Evolutionary conservation across 1,139 yeast genomes (phyloP).

Genomic region (Yamadazyma atmosphaerica): DNA sequence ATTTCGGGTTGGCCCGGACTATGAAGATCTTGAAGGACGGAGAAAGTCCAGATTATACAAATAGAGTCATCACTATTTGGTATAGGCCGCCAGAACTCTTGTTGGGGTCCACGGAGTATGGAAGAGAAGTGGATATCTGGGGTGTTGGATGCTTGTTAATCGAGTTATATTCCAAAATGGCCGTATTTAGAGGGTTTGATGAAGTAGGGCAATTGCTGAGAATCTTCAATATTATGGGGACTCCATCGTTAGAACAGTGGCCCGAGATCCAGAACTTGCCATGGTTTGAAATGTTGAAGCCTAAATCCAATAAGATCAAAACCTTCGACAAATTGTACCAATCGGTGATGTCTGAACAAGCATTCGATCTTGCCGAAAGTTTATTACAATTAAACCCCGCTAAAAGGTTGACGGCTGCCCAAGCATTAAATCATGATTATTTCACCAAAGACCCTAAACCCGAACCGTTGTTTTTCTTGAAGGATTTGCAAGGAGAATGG

Average conservation of each 20-base stretch:
- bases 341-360: slow-evolving; percentile 49
- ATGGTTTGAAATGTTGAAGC: slow-evolving; percentile 87
- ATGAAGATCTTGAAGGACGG: slow-evolving; percentile 57
- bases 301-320: slow-evolving; percentile 47
- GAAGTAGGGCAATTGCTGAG: slow-evolving; percentile 81
- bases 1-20: slow-evolving; percentile 89
- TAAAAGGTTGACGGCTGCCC: slow-evolving; percentile 76
- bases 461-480: slow-evolving; percentile 54
- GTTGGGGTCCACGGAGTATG: slow-evolving; percentile 87
- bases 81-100: slow-evolving; percentile 94
- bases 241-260: slow-evolving; percentile 78
- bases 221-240: slow-evolving; percentile 83
- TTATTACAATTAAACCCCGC: slow-evolving; percentile 70
- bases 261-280: slow-evolving; percentile 75
- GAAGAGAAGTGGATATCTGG: slow-evolving; percentile 93
- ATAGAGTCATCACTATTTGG: slow-evolving; percentile 94
- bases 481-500: slow-evolving; percentile 78
- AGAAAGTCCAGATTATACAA: slow-evolving; percentile 77
- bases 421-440: slow-evolving; percentile 80
- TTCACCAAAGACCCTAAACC: slow-evolving; percentile 70
- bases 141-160: slow-evolving; percentile 91
- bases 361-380: slow-evolving; percentile 64
- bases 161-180: slow-evolving; percentile 73
- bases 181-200: slow-evolving; percentile 85
- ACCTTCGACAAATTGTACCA: slow-evolving; percentile 51